A percentile compares a stretch with the other conserved stretches of the same genome.
These are phyloP conservation scores for Jaapia argillacea DNA, from an alignment of 768 basidiomycete genomes.

Conservation along the genomic window DNA sequence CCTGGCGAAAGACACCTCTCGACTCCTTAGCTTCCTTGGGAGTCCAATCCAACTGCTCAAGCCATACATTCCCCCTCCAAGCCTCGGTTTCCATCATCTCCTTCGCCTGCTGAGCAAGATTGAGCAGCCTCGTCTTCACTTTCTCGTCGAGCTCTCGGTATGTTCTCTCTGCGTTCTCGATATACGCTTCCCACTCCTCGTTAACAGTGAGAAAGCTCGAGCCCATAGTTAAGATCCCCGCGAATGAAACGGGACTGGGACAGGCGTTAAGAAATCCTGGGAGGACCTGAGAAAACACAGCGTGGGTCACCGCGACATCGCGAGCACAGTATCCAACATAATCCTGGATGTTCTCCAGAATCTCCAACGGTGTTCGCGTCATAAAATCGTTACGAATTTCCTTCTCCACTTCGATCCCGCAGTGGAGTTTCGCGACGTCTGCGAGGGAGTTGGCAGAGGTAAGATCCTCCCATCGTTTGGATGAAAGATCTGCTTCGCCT, in stretches of 20 bases:
- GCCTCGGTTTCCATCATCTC: constrained; percentile 34
- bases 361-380: constrained; percentile 51
- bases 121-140: constrained; percentile 49
- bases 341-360: constrained; percentile 53
- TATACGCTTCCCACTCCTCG: constrained; percentile 78
- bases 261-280: constrained; percentile 77
- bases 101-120: constrained; percentile 54
- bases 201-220: constrained; percentile 88
- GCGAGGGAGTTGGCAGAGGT: constrained; percentile 87
- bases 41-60: constrained; percentile 91
- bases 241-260: constrained; percentile 88
- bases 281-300: constrained; percentile 65
- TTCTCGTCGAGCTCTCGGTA: constrained; percentile 63
- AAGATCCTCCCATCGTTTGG: constrained; percentile 84
- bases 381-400: constrained; percentile 69
- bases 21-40: constrained; percentile 71
- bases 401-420: constrained; percentile 73
- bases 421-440: constrained; percentile 89
- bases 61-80: constrained; percentile 75
- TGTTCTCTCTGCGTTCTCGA: constrained; percentile 65
- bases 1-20: constrained; percentile 41
- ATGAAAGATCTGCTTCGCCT: constrained; percentile 25
- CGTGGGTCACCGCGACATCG: constrained; percentile 81
- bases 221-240: constrained; percentile 87
- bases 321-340: constrained; percentile 80